Conservation (phyloP, 257 asterid species). For the Penstemon barbatus region DNA sequence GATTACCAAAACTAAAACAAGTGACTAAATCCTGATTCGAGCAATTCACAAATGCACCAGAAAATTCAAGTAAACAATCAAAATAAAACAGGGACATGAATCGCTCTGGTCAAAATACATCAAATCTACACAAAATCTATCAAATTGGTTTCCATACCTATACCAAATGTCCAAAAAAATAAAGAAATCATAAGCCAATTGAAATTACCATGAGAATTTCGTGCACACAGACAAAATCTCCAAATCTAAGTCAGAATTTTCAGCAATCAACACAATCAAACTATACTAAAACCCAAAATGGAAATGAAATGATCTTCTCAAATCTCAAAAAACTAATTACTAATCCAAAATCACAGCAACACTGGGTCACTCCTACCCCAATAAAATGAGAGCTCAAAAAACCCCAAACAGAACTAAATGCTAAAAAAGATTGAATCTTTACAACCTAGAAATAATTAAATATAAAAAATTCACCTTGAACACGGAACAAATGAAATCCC, state of each 20-base stretch:
- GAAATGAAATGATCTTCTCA: constrained; percentile 24
- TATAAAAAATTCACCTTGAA: constrained; percentile 43
- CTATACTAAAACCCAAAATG: constrained; percentile 16
- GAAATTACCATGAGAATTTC: constrained; percentile 20
- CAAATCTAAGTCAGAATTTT: constrained; percentile 18
- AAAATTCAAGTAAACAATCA: neutral
- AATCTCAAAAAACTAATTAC: constrained; percentile 16
- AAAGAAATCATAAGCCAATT: constrained; percentile 23
- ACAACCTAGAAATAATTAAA: constrained; percentile 7
- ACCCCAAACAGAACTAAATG: constrained; percentile 18
- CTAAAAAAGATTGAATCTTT: constrained; percentile 30
- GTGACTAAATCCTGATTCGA: constrained; percentile 1
- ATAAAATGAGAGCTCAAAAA: constrained; percentile 29
- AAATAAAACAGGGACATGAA: constrained; percentile 6
- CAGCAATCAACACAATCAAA: constrained; percentile 22
- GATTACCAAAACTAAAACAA: constrained; percentile 11
- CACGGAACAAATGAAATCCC: constrained; percentile 24
- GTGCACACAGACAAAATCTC: constrained; percentile 17
- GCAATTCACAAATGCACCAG: neutral
- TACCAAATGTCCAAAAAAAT: constrained; percentile 14
- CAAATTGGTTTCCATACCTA: constrained; percentile 28
- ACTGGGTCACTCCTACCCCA: constrained; percentile 14
- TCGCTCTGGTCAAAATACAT: constrained; percentile 11
- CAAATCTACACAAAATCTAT: constrained; percentile 15
- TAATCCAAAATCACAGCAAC: neutral